phyloP scores from a whole-genome alignment of 345 rosid genomes.

The Xanthoceras sorbifolium region DNA sequence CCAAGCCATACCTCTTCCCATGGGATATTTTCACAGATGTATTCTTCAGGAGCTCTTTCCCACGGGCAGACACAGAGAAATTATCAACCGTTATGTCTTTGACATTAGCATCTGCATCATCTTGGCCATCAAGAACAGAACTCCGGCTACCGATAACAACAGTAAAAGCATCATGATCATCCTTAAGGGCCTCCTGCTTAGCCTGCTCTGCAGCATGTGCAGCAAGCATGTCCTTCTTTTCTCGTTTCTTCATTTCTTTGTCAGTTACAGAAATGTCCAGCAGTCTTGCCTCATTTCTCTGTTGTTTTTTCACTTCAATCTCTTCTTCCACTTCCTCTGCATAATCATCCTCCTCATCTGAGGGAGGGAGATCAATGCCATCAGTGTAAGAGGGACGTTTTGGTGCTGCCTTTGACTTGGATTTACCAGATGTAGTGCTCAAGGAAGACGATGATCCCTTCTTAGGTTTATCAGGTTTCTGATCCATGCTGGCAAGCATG shows the following conservation, averaged over 20 bases:
- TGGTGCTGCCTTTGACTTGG: conserved; percentile 53
- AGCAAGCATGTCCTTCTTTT: conserved; percentile 66
- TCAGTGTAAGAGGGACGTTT: conserved; percentile 69
- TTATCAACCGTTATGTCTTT: conserved; percentile 79
- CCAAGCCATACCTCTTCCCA: conserved; percentile 93
- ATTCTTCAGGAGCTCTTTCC: conserved; percentile 89
- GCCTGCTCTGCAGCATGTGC: conserved; percentile 58
- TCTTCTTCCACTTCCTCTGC: conserved; percentile 50
- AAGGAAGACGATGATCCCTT: conserved; percentile 55
- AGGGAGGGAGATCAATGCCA: conserved; percentile 85
- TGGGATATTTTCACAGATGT: conserved; percentile 88
- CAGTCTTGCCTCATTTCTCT: conserved; percentile 47
- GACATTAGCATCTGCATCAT: conserved; percentile 85
- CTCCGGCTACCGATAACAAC: conserved; percentile 91
- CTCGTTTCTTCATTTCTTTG: conserved; percentile 83
- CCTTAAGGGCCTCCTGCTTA: conserved; percentile 78
- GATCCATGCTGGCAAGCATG: conserved; percentile 85
- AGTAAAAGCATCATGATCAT: conserved; percentile 93
- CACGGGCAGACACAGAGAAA: conserved; percentile 92
- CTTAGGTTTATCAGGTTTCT: conserved; percentile 71
- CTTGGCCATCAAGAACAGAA: conserved; percentile 88
- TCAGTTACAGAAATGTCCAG: conserved; percentile 65
- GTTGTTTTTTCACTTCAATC: conserved; percentile 34
- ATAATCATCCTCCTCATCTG: conserved; percentile 70
- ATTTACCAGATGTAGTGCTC: conserved; percentile 28